Evolutionary conservation across 106 monocot species (phyloP).

Genomic region (Vanilla planifolia): DNA sequence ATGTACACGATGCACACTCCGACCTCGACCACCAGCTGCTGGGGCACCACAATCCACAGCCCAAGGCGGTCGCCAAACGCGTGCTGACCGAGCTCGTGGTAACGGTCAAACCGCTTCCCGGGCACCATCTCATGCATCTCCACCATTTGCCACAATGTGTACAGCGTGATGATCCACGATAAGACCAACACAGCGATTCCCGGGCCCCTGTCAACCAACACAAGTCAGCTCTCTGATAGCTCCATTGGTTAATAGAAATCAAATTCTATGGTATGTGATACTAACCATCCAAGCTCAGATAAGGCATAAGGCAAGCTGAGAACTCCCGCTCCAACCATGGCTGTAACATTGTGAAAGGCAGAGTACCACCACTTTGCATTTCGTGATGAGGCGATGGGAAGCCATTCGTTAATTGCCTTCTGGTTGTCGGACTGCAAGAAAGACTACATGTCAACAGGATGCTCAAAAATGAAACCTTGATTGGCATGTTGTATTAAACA

Average conservation of each 20-base stretch:
- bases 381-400: conserved; percentile 2
- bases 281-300: conserved; percentile 5
- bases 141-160: conserved; percentile 81
- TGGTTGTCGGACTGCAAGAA: not conserved
- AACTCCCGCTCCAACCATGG: conserved; percentile 5
- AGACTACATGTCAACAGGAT: no score
- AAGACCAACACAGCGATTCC: conserved; percentile 41
- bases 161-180: conserved; percentile 66
- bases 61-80: conserved; percentile 64
- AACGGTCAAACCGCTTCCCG: conserved; percentile 59
- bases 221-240: no score
- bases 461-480: no score
- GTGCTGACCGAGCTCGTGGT: conserved; percentile 76
- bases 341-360: conserved; percentile 12
- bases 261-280: not conserved
- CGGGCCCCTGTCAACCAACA: conserved; percentile 39
- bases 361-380: conserved; percentile 13
- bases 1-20: conserved; percentile 56
- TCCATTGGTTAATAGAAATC: not conserved
- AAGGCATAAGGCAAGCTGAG: conserved; percentile 4
- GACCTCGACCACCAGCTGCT: conserved; percentile 50
- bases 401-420: conserved; percentile 2
- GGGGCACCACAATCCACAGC: conserved; percentile 65
- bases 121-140: conserved; percentile 86
- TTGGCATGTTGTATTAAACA: no score